Conservation (phyloP, 345 rosid genomes). For the Brassica juncea region DNA sequence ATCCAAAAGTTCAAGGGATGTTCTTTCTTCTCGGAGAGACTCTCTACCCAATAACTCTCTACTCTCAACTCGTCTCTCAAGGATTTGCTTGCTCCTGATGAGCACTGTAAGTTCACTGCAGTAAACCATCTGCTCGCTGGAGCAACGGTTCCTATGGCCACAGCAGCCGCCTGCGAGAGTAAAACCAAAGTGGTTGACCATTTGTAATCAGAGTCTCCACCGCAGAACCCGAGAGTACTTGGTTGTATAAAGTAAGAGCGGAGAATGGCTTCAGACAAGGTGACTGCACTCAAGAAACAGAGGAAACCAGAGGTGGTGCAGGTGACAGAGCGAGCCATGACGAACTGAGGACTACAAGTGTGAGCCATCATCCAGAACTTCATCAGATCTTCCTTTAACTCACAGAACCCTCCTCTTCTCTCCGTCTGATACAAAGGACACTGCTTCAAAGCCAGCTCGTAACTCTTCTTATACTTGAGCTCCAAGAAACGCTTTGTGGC, state of each 20-base stretch:
- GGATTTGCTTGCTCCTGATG: constrained; percentile 37
- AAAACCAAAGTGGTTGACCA: constrained; percentile 68
- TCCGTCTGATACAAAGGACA: constrained; percentile 36
- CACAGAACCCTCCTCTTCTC: constrained; percentile 28
- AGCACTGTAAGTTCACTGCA: constrained; percentile 62
- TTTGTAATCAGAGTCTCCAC: constrained; percentile 74
- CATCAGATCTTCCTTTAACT: constrained; percentile 59
- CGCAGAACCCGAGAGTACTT: constrained; percentile 55
- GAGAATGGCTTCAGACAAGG: constrained; percentile 64
- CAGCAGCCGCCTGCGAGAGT: constrained; percentile 57
- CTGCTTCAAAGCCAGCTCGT: constrained; percentile 54
- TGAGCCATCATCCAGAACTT: constrained; percentile 92
- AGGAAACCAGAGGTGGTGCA: constrained; percentile 78
- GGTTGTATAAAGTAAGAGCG: constrained; percentile 57
- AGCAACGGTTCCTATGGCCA: constrained; percentile 68
- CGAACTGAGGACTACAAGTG: constrained; percentile 82
- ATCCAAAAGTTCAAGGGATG: constrained; percentile 50
- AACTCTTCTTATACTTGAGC: constrained; percentile 53
- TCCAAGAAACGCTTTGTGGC: constrained; percentile 55
- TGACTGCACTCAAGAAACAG: constrained; percentile 59
- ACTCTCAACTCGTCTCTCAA: constrained; percentile 44
- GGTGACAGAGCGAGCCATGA: constrained; percentile 74
- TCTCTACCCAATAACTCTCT: constrained; percentile 68
- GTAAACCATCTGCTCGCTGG: constrained; percentile 73
- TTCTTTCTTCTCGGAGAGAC: constrained; percentile 62